Conservation (phyloP, 768 basidiomycete species). For the Mycena sanguinolenta region DNA sequence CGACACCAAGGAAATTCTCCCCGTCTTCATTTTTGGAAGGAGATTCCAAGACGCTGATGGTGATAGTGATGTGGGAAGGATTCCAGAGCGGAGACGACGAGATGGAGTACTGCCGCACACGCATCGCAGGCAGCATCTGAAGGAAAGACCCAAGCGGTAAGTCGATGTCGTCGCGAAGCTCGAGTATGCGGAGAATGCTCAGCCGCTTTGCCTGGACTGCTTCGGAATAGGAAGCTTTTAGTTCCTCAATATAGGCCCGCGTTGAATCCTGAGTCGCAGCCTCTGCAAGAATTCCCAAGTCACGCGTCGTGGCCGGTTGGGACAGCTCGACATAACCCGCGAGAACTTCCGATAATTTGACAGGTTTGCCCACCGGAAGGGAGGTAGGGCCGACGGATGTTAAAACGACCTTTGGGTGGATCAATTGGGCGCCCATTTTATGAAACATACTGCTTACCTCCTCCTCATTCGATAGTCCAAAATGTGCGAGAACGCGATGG, state of each 20-base stretch:
- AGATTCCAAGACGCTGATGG: constrained; percentile 56
- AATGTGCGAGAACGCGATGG: constrained; percentile 52
- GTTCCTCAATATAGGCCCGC: constrained; percentile 43
- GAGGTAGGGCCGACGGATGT: constrained; percentile 52
- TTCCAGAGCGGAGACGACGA: constrained; percentile 62
- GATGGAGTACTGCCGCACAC: constrained; percentile 64
- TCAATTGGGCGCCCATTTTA: not conserved
- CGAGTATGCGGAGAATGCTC: constrained; percentile 57
- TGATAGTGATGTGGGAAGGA: constrained; percentile 55
- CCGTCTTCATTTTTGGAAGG: constrained; percentile 42
- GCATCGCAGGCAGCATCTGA: constrained; percentile 58
- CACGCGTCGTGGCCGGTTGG: constrained; percentile 52
- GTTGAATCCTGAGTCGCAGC: constrained; percentile 42
- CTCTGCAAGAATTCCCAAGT: constrained; percentile 41
- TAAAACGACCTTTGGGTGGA: constrained; percentile 45
- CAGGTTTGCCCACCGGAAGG: constrained; percentile 52
- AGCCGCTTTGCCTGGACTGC: constrained; percentile 51
- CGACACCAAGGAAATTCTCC: constrained; percentile 57
- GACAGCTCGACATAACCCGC: constrained; percentile 60
- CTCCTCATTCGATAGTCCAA: constrained; percentile 54
- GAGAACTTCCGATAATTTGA: constrained; percentile 52
- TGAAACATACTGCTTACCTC: constrained; percentile 41
- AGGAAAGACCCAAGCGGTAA: constrained; percentile 53
- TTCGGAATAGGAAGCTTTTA: constrained; percentile 47
- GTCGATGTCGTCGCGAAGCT: constrained; percentile 49